Evolutionary conservation across 225 moss, liverwort and hornwort genomes (phyloP), one percentile per base, ranked within the genome.

Genomic region (Marchantia paleacea): DNA sequence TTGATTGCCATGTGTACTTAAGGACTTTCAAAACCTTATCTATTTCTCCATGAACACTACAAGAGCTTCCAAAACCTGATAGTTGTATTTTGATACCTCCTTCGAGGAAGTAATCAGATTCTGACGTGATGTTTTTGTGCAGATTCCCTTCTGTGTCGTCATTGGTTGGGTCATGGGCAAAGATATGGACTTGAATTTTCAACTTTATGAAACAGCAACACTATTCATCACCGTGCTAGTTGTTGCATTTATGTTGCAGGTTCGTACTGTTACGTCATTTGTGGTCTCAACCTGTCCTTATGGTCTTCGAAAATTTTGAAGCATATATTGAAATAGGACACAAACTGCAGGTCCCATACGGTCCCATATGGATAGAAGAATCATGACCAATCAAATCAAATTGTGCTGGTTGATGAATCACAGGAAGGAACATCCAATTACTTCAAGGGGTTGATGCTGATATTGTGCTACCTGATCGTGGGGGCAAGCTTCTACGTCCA

Each of bases 401-500:
- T 76, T 39, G 31, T 76, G 2, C 29, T 57, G 29, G 75, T 75
- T 0, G 16, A 20, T 74, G n/a, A 51, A 28, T n/a, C 50, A 54
- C 90, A 93, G 87, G 91, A 93, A 76, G 93, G 93, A 62, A 93
- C 89, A 63, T 84, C 93, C 26, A 94, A 92, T 81, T 94, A 94
- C 72, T 94, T 94, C 83, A 94, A 94, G 83, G 94, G 94, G 19
- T 78, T 92, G 69, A 92, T 94, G 94, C 86, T 94, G 73, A 85
- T 94, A 61, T 88, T 92, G 62, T 92, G 88, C 81, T 94, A 94
- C 81, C 85, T 94, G 58, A 92, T 94, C 67, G 94, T 94, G 19
- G 92, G 85, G 54, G 94, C 92, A 53, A 94, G 94, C 85, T 94
- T 92, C 83, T 92, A 86, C 85, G 92, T 94, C 58, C 94, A 94